Evolutionary conservation across 2,329 filamentous ascomycete species (phyloP), one percentile per base, ranked within the genome.

Genomic region (Xylaria sp.): DNA sequence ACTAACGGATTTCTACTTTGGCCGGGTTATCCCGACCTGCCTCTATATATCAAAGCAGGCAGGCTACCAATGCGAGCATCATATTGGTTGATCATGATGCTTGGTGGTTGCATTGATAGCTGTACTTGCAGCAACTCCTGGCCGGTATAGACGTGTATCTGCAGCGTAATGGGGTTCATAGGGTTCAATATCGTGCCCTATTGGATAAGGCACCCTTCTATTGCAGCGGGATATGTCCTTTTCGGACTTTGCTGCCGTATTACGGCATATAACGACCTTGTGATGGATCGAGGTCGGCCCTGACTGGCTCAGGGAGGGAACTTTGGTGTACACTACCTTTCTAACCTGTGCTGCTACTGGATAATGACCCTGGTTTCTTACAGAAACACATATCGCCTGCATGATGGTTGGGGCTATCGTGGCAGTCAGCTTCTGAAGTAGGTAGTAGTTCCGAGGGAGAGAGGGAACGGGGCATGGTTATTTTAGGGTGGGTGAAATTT

Each of bases 61-160:
- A 37, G 33, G 33, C 33, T 15, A 37, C 33, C 33, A 37, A 37
- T 37, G 6, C 31, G 43, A 17, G 23, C 43, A 47, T 19, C 11
- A 31, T 21, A 31, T 15, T 48, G 29, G 46, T 52, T 9, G 21
- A 44, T 52, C n/a, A 31, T 43, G 4, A 25, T 37, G 25, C 10
- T 15, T 31, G n/a, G 40, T 53, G 27, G 56, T 41, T 64, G 49
- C 62, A 64, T 33, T 54, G 29, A 52, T 17, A 56, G 43, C 53
- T 52, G 35, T 41, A 23, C 57, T 56, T 64, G 62, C 58, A 61
- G 57, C 21, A 54, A 9, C 9, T 46, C 17, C 25, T 8, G 15
- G 31, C 29, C n/a, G 41, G 47, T 29, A 55, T 29, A n/a, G 46
- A 40, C 37, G 47, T 35, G 31, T 44, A 41, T 44, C 40, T 25